Conservation (phyloP, 805 yeast species). For the Wickerhamomyces chambardii region DNA sequence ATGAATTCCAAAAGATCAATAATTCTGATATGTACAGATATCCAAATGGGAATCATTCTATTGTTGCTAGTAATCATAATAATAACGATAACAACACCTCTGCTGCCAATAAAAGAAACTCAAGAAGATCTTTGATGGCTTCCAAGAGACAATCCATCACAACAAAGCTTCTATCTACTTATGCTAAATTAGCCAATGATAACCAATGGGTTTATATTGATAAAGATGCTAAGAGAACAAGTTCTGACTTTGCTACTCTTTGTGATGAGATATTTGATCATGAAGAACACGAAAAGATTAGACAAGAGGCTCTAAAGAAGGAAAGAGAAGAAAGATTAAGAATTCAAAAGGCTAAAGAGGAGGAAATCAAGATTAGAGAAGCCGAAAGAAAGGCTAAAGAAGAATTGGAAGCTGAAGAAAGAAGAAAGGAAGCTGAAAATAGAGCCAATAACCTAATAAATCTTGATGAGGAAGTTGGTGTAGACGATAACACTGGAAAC, state of each 20-base stretch:
- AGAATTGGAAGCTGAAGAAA: slow-evolving; percentile 14
- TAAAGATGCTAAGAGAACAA: slow-evolving; percentile 65
- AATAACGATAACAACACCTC: slow-evolving; percentile 12
- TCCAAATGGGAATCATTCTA: slow-evolving; percentile 16
- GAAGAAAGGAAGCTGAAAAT: slow-evolving; percentile 17
- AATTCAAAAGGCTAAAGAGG: slow-evolving; percentile 16
- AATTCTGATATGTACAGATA: too few relatives aligned
- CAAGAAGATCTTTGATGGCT: slow-evolving; percentile 28
- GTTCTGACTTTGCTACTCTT: slow-evolving; percentile 68
- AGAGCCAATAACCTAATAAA: slow-evolving; percentile 7
- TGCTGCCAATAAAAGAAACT: slow-evolving; percentile 13
- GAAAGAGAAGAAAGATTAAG: slow-evolving; percentile 41
- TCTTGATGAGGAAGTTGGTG: slow-evolving; percentile 8
- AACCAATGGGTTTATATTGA: slow-evolving; percentile 64
- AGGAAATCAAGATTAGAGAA: slow-evolving; percentile 14
- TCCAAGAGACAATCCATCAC: slow-evolving; percentile 65
- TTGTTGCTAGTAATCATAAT: slow-evolving; percentile 16
- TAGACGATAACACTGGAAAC: slow-evolving; percentile 4
- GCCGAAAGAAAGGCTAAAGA: slow-evolving; percentile 5
- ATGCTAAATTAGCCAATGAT: slow-evolving; percentile 56
- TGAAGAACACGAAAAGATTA: slow-evolving; percentile 52
- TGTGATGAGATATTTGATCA: slow-evolving; percentile 73
- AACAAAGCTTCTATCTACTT: slow-evolving; percentile 58
- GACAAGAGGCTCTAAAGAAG: slow-evolving; percentile 25
- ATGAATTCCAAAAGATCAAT: slow-evolving; percentile 2